Conservation (phyloP, 225 moss, liverwort and hornwort genomes). For the Bryoerythrophyllum caledonicum region DNA sequence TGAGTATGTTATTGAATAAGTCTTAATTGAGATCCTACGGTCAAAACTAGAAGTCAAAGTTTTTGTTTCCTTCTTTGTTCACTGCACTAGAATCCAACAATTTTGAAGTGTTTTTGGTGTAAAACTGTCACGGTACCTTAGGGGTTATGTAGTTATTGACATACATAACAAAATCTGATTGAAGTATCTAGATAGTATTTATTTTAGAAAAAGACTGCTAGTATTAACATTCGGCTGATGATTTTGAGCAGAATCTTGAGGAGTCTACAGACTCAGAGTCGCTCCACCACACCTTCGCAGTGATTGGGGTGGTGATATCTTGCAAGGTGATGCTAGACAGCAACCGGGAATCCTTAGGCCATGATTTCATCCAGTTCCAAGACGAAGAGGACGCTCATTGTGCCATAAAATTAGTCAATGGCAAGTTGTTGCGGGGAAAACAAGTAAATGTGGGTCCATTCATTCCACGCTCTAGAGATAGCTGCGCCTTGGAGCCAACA, state of each 20-base stretch:
- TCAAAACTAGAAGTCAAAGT: no score
- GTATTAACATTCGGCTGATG: no score
- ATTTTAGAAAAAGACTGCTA: no score
- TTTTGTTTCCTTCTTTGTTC: no score
- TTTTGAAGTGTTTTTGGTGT: no score
- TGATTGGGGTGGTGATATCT: constrained; percentile 22
- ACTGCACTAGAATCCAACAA: no score
- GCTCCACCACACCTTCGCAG: constrained; percentile 18
- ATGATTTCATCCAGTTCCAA: constrained; percentile 31
- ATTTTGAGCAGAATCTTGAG: constrained; percentile 20
- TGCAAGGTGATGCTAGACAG: constrained; percentile 18
- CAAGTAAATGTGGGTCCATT: constrained; percentile 22
- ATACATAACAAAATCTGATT: no score
- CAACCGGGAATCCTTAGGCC: neutral
- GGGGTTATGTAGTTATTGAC: no score
- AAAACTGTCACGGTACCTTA: no score
- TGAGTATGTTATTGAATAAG: no score
- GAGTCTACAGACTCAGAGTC: constrained; percentile 21
- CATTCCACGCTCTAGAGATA: neutral
- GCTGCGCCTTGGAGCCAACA: neutral
- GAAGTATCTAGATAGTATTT: no score
- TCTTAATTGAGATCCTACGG: no score
- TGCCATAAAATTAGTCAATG: constrained; percentile 20
- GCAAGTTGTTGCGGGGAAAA: neutral
- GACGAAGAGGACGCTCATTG: constrained; percentile 12